Base-by-base conservation (phyloP, 768 basidiomycete species). In the Tephrocybe sp. region DNA sequence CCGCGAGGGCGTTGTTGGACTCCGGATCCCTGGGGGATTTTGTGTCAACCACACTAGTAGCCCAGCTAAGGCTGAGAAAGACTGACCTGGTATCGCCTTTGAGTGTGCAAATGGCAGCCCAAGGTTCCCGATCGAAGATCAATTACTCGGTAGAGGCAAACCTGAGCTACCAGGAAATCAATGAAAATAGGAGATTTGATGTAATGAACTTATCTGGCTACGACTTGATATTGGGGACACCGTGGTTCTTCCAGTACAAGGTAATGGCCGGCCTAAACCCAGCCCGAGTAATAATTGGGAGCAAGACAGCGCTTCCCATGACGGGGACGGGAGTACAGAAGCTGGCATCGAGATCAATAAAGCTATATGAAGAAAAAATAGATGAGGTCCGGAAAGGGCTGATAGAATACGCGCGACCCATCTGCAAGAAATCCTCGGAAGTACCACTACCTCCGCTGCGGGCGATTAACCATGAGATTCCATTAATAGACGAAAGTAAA, bases 391-490 rank as follows among this genome's bases (percentile, higher is more conserved):
- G 61, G 0, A 5, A 56, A 18, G 38, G 57, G 12, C 42, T 72
- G 1, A 23, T 42, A 0, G 38, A 59, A 18, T 63, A 69, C 45
- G 61, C 66, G 0, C 19, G 37, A 16, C 59, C 60, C 0, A 36
- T 66, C 0, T 71, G 63, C 36, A 60, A 57, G 34, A 47, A 54
- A 5, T 63, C 57, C 0, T 50, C 42, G 5, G 64, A 70, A 7
- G 69, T 65, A 0, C 60, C 58, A 0, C 42, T 73, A 6, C 75
- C 76, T 0, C 74, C 72, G 0, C 42, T 73, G 2, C 21, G 67
- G 1, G 68, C 49, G 0, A 69, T 77, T 2, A 77, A 77, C 49
- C 73, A 77, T 48, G 37, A 45, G 0, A 75, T 78, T 1, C 70
- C 68, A 0, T 49, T 78, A 1, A 73, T 75, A 18, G 36, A 45